Evolutionary conservation across 192 early-diverging fungal genomes (phyloP).

Genomic region (Coemansia sp.): DNA sequence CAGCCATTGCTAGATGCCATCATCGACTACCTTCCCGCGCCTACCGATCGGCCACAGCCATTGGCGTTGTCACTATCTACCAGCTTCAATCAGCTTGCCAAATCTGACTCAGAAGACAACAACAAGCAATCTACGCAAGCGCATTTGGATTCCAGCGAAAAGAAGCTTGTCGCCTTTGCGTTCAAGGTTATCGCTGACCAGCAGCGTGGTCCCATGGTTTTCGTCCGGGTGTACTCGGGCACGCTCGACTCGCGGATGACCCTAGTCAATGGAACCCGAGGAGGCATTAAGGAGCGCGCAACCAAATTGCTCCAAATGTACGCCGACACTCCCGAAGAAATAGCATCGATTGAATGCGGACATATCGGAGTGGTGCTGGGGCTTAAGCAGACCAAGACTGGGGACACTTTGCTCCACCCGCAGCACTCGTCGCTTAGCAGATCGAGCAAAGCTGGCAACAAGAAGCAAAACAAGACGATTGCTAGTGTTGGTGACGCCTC

Average conservation of each 20-base stretch:
- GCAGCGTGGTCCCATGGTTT: constrained; percentile 87
- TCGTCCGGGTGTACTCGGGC: constrained; percentile 88
- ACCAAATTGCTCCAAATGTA: constrained; percentile 90
- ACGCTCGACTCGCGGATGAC: constrained; percentile 67
- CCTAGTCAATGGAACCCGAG: constrained; percentile 69
- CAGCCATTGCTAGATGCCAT: constrained; percentile 92
- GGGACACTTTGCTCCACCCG: constrained; percentile 76
- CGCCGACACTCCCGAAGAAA: constrained; percentile 87
- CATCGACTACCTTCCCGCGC: constrained; percentile 82
- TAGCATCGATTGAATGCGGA: constrained; percentile 67
- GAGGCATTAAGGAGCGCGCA: constrained; percentile 73
- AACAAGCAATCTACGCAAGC: neutral
- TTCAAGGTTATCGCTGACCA: constrained; percentile 92
- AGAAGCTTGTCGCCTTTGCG: constrained; percentile 80
- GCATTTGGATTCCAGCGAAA: constrained; percentile 54
- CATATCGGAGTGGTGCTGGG: constrained; percentile 89
- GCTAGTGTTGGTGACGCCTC: constrained; percentile 24
- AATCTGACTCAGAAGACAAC: neutral
- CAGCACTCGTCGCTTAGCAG: constrained; percentile 50
- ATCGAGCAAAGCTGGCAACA: neutral
- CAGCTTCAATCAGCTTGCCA: neutral
- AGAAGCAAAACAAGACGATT: neutral
- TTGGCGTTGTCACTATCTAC: neutral
- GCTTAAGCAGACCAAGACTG: constrained; percentile 82
- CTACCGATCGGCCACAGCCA: constrained; percentile 65